Conservation (phyloP, 768 basidiomycete genomes). For the Mycena leptocephala region DNA sequence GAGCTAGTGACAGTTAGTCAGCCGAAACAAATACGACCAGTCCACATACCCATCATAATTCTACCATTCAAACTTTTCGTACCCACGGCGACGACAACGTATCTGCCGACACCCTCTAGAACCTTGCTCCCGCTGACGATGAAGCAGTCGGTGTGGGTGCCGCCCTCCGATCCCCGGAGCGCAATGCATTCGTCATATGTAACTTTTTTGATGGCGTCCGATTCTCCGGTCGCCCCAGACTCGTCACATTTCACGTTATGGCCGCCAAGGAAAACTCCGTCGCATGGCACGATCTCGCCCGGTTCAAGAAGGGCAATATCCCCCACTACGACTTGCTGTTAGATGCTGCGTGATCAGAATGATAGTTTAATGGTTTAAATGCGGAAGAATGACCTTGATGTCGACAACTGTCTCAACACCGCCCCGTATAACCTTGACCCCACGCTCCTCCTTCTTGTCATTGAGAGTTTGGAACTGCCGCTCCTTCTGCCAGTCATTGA, state of each 20-base stretch:
- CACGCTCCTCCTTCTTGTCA: slow-evolving; percentile 95
- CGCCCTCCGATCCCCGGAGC: slow-evolving; percentile 55
- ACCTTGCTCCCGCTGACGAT: slow-evolving; percentile 94
- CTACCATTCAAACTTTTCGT: slow-evolving; percentile 95
- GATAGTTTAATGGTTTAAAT: slow-evolving; percentile 14
- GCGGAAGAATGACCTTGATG: slow-evolving; percentile 72
- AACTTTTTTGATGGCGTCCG: slow-evolving; percentile 93
- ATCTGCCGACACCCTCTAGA: slow-evolving; percentile 93
- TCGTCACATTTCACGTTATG: slow-evolving; percentile 98
- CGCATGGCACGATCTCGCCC: slow-evolving; percentile 96
- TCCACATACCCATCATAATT: slow-evolving; percentile 93
- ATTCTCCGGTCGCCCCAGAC: slow-evolving; percentile 96
- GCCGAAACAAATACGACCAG: slow-evolving; percentile 10
- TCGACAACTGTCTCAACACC: slow-evolving; percentile 82
- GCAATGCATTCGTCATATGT: slow-evolving; percentile 83
- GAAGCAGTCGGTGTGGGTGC: slow-evolving; percentile 89
- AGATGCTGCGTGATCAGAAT: slow-evolving; percentile 31
- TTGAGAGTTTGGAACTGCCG: slow-evolving; percentile 94
- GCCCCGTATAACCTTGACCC: slow-evolving; percentile 86
- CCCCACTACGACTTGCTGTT: slow-evolving; percentile 92
- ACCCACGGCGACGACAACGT: slow-evolving; percentile 95
- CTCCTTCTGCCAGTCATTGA: slow-evolving; percentile 99
- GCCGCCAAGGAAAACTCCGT: slow-evolving; percentile 93
- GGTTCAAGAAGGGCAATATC: slow-evolving; percentile 95
- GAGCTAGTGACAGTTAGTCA: slow-evolving; percentile 63